phyloP scores from a whole-genome alignment of 805 yeast genomes.

The Helenozyma baotianmanensis region DNA sequence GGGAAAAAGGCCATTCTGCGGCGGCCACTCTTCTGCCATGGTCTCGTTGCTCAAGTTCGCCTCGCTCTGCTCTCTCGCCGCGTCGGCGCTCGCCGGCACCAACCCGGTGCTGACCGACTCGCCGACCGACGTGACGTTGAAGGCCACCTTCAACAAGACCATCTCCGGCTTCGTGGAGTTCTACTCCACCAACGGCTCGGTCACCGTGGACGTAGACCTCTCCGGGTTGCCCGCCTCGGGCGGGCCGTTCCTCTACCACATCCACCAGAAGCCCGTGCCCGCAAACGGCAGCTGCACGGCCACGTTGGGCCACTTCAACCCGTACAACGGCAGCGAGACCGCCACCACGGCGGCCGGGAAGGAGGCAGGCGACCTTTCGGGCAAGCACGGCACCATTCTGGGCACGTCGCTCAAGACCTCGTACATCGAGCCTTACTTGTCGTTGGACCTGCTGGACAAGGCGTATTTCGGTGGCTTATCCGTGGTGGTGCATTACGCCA shows the following conservation, averaged over 20 bases:
- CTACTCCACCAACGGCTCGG: conserved; percentile 27
- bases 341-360: conserved; percentile 20
- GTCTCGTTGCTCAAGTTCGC: not conserved
- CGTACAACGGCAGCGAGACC: conserved; percentile 29
- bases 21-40: not conserved
- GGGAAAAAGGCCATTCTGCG: not conserved
- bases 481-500: conserved; percentile 31
- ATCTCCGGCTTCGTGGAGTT: conserved; percentile 29
- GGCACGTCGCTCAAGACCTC: conserved; percentile 21
- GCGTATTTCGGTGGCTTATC: conserved; percentile 28
- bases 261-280: conserved; percentile 36
- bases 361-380: conserved; percentile 38
- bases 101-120: conserved; percentile 27
- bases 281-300: conserved; percentile 29
- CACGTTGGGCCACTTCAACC: conserved; percentile 34
- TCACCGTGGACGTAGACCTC: conserved; percentile 28
- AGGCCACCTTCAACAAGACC: conserved; percentile 20
- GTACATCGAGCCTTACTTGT: conserved; percentile 28
- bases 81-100: conserved; percentile 11
- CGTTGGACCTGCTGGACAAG: conserved; percentile 23
- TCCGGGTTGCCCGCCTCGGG: conserved; percentile 29
- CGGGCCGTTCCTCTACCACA: conserved; percentile 39
- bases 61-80: conserved; percentile 1
- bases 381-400: conserved; percentile 33
- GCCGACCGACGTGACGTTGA: conserved; percentile 21